Evolutionary conservation across 179 eudicot species (phyloP).

Genomic region (Silene vulgaris): DNA sequence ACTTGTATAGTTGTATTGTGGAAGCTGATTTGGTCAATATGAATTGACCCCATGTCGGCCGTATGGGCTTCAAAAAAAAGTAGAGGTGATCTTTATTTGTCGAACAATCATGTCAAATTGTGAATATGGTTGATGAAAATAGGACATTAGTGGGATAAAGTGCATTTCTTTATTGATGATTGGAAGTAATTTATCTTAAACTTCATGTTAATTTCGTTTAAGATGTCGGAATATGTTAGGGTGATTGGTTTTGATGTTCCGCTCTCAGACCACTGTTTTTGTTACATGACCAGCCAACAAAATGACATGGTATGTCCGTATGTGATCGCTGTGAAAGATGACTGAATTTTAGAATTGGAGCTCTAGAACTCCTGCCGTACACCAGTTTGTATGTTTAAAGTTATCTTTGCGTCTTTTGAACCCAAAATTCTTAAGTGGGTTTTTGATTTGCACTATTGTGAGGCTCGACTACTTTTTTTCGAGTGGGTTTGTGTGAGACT

Average conservation of each 20-base stretch:
- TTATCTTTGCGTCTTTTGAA: background rate
- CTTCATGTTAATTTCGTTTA: background rate
- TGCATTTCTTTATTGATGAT: background rate
- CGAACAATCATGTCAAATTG: background rate
- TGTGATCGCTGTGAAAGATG: too few species aligned
- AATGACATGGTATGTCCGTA: background rate
- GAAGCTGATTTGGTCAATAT: too few species aligned
- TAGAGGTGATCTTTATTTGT: background rate
- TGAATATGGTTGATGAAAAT: background rate
- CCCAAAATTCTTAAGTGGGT: background rate
- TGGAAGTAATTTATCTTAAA: background rate
- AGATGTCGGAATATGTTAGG: background rate
- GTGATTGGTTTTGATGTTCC: background rate
- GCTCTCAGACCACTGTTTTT: background rate
- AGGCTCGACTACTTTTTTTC: background rate
- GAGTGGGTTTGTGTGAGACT: too few species aligned
- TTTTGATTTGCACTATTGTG: background rate
- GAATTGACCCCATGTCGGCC: too few species aligned
- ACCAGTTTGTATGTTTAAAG: background rate
- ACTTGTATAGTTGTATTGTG: too few species aligned
- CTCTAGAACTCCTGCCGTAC: too few species aligned
- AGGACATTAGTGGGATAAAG: background rate
- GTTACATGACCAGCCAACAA: background rate
- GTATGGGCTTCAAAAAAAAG: too few species aligned
- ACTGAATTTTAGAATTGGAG: too few species aligned